Evolutionary conservation across 495 filamentous ascomycete species (phyloP).

Genomic region (Podospora didyma): DNA sequence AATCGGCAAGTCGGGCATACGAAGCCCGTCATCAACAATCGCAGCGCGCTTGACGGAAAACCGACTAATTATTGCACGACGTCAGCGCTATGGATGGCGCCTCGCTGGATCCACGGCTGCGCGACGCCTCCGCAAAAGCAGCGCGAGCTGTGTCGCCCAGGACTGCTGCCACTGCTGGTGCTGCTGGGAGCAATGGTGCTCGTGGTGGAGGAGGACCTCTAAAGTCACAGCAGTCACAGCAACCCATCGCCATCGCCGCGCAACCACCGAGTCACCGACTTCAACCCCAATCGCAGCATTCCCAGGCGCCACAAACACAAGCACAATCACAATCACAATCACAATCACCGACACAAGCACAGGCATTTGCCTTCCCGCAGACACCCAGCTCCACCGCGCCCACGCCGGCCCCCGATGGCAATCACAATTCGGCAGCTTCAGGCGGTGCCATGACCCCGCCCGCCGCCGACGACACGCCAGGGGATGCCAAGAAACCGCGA

Average conservation of each 20-base stretch:
- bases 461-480: conserved; percentile 14
- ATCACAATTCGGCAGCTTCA: not conserved
- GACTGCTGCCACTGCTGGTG: not conserved
- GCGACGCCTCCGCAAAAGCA: conserved; percentile 1
- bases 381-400: conserved; percentile 3
- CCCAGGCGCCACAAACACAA: not conserved
- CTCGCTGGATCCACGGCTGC: conserved; percentile 19
- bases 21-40: conserved; percentile 16
- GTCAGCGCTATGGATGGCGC: conserved; percentile 14
- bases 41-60: not conserved
- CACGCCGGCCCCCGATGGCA: not conserved
- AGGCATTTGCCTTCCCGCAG: conserved; percentile 11
- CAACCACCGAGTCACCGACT: not conserved
- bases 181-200: not conserved
- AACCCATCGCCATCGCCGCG: no score
- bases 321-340: not conserved
- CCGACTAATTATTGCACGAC: not conserved
- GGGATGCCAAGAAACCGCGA: conserved; percentile 72
- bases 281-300: not conserved
- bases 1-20: conserved; percentile 20
- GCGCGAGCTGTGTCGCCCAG: not conserved
- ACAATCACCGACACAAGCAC: conserved; percentile 3
- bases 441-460: no score
- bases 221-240: not conserved
- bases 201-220: not conserved